Evolutionary conservation across 2,329 filamentous ascomycete genomes (phyloP).

Genomic region (Aspergillus pseudoglaucus): DNA sequence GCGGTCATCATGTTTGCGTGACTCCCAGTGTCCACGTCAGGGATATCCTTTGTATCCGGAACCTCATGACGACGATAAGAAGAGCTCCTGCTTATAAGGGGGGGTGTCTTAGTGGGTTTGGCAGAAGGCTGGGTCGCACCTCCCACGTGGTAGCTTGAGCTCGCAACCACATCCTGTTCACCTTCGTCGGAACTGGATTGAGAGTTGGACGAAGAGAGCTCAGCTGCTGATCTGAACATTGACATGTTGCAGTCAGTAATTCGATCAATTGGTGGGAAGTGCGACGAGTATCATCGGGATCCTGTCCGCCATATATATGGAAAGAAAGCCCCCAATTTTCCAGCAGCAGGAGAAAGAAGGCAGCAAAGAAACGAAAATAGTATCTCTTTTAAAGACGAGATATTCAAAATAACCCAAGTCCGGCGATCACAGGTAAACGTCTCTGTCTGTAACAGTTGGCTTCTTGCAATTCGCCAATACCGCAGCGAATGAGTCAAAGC

Average conservation of each 20-base stretch:
- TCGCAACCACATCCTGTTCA: slow-evolving; percentile 9
- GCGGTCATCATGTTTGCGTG: slow-evolving; percentile 39
- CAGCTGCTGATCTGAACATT: slow-evolving; percentile 35
- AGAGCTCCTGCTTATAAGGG: not conserved
- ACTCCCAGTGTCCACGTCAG: slow-evolving; percentile 27
- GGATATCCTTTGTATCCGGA: slow-evolving; percentile 6
- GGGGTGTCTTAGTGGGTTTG: slow-evolving; percentile 5
- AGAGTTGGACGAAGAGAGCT: slow-evolving; percentile 32
- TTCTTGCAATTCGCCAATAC: not conserved
- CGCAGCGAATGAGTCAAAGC: not conserved
- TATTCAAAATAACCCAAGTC: too few relatives aligned
- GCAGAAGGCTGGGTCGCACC: not conserved
- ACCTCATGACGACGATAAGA: slow-evolving; percentile 12
- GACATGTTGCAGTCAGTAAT: slow-evolving; percentile 24
- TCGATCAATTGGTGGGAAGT: not conserved
- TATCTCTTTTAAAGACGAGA: not conserved
- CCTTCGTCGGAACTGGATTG: slow-evolving; percentile 23
- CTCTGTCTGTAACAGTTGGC: not conserved
- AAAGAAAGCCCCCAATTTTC: not conserved
- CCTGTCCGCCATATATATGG: slow-evolving; percentile 1
- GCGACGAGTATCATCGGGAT: not conserved
- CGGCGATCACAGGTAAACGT: too few relatives aligned
- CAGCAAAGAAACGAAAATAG: not conserved
- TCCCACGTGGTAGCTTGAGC: slow-evolving; percentile 1
- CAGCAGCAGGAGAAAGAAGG: not conserved